Evolutionary conservation across 164 flowering plant species (phyloP).

Genomic region (Hamamelis virginiana): DNA sequence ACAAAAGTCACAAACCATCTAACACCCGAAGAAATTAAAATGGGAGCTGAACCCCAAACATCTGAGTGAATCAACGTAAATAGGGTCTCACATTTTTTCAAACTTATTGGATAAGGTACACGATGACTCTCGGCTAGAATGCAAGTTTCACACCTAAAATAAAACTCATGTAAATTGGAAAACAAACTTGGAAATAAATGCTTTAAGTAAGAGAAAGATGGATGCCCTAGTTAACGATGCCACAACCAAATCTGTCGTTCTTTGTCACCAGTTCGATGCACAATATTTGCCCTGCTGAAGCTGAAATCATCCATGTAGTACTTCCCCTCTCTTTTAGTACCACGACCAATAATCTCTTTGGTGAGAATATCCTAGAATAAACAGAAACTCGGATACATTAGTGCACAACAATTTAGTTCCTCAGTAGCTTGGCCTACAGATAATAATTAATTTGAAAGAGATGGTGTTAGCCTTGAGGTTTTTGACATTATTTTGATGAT

Average conservation of each 20-base stretch:
- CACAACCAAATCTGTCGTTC: conserved; percentile 1
- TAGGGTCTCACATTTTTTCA: neutral
- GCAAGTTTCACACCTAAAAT: conserved; percentile 8
- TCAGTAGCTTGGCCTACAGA: neutral
- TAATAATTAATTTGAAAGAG: neutral
- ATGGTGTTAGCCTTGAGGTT: too few relatives aligned
- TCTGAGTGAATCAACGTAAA: conserved; percentile 5
- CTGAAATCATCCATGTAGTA: conserved; percentile 2
- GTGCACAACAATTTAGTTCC: conserved; percentile 9
- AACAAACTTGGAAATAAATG: too few relatives aligned
- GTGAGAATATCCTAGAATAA: too few relatives aligned
- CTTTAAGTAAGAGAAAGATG: neutral
- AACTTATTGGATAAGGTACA: too few relatives aligned
- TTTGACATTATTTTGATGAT: too few relatives aligned
- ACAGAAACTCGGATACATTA: too few relatives aligned
- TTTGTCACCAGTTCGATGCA: neutral
- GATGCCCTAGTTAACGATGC: conserved; percentile 1
- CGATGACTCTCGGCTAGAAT: conserved; percentile 1
- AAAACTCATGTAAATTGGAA: neutral
- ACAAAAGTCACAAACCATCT: too few relatives aligned
- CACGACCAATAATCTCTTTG: too few relatives aligned
- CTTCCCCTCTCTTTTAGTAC: neutral
- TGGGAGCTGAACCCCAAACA: neutral
- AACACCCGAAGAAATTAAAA: neutral
- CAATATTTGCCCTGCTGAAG: too few relatives aligned